These are phyloP conservation scores for Cerrena zonata DNA, from an alignment of 1,284 basidiomycete species.

Conservation along the genomic window DNA sequence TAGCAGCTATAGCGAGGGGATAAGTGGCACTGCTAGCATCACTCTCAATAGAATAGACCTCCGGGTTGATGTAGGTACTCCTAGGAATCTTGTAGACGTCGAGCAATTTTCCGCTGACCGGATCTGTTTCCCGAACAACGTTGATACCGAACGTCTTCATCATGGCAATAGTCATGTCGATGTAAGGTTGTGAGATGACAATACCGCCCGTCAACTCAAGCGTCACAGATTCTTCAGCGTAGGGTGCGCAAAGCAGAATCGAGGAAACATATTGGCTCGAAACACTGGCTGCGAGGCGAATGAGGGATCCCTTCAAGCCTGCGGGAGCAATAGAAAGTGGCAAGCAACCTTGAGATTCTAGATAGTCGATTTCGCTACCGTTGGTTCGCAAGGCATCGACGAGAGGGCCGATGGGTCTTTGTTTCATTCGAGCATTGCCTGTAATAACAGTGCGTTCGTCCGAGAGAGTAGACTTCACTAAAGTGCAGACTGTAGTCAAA, in stretches of 20 bases:
- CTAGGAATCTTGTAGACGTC: slow-evolving; percentile 88
- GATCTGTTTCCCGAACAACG: slow-evolving; percentile 68
- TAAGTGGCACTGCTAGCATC: slow-evolving; percentile 97
- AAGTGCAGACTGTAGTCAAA: slow-evolving; percentile 90
- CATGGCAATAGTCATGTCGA: slow-evolving; percentile 99
- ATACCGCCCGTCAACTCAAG: slow-evolving; percentile 88
- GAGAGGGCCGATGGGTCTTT: slow-evolving; percentile 91
- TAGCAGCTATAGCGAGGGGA: slow-evolving; percentile 92
- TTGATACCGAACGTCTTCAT: slow-evolving; percentile 91
- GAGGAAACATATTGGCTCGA: slow-evolving; percentile 98
- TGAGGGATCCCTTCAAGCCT: slow-evolving; percentile 80
- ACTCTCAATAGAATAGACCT: slow-evolving; percentile 85
- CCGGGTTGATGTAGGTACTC: slow-evolving; percentile 74
- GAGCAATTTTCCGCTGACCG: slow-evolving; percentile 54
- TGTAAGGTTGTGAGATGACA: slow-evolving; percentile 98
- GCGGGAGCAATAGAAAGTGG: slow-evolving; percentile 82
- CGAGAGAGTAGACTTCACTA: slow-evolving; percentile 53
- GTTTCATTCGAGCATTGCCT: slow-evolving; percentile 98
- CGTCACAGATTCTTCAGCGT: slow-evolving; percentile 75
- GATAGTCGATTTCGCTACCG: slow-evolving; percentile 74
- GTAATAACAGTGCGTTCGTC: slow-evolving; percentile 74
- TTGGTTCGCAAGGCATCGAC: slow-evolving; percentile 87
- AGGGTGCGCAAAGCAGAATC: slow-evolving; percentile 92
- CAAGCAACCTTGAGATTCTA: slow-evolving; percentile 79
- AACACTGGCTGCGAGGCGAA: slow-evolving; percentile 88